Evolutionary conservation across 2,329 filamentous ascomycete species (phyloP).

Genomic region (Fusarium sp.): DNA sequence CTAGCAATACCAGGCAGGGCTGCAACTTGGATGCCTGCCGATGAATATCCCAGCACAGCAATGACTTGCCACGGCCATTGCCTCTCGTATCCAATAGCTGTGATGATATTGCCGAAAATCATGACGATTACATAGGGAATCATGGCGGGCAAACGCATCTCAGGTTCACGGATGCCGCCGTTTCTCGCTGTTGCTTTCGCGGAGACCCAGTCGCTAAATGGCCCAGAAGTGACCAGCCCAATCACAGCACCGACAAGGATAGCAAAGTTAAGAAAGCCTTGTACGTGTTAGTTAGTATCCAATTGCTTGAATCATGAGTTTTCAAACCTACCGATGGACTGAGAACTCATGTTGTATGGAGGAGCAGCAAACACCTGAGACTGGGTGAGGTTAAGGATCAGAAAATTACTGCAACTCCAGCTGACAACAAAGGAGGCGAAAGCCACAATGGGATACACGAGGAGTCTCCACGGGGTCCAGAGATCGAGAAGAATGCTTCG

Average conservation of each 20-base stretch:
- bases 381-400: constrained; percentile 27
- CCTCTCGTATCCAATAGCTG: constrained; percentile 60
- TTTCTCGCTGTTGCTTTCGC: constrained; percentile 58
- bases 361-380: constrained; percentile 21
- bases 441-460: constrained; percentile 24
- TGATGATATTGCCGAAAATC: constrained; percentile 54
- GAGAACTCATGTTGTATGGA: constrained; percentile 31
- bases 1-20: constrained; percentile 72
- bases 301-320: not conserved
- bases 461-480: constrained; percentile 5
- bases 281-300: not conserved
- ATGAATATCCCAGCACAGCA: constrained; percentile 63
- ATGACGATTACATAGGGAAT: not conserved
- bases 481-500: not conserved
- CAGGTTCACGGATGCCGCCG: constrained; percentile 63
- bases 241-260: constrained; percentile 59
- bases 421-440: constrained; percentile 25
- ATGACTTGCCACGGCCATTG: constrained; percentile 66
- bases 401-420: constrained; percentile 21
- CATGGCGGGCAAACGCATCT: constrained; percentile 59
- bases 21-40: constrained; percentile 52
- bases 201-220: constrained; percentile 62
- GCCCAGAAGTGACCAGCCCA: constrained; percentile 60
- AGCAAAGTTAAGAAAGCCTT: constrained; percentile 65
- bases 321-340: constrained; percentile 7